Percentiles rank a stretch among this genome's conserved stretches.
These are phyloP conservation scores for Botrytis sinoallii DNA, from an alignment of 2,329 filamentous ascomycete genomes.

Conservation along the genomic window DNA sequence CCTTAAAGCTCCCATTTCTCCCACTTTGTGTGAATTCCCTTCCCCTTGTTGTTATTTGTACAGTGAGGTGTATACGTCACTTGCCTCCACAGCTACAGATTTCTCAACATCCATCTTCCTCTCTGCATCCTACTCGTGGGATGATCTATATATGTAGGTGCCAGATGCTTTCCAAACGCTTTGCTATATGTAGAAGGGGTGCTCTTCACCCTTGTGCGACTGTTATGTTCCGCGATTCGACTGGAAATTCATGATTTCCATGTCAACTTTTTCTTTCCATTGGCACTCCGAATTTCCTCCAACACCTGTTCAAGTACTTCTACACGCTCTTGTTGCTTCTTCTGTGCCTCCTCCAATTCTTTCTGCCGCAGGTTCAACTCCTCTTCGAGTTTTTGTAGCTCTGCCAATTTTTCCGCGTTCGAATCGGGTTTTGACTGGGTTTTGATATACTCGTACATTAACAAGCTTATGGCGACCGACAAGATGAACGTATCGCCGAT, in stretches of 20 bases:
- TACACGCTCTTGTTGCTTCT: slow-evolving; percentile 36
- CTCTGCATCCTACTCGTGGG: neutral
- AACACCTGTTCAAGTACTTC: slow-evolving; percentile 37
- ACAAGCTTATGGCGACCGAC: slow-evolving; percentile 52
- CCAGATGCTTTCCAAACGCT: neutral
- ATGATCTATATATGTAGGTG: neutral
- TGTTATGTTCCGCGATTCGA: neutral
- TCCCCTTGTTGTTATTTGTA: neutral
- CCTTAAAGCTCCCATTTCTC: neutral
- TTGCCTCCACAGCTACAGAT: neutral
- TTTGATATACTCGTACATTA: slow-evolving; percentile 61
- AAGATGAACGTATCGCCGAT: slow-evolving; percentile 63
- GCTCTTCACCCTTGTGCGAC: neutral
- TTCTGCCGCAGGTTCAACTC: slow-evolving; percentile 48
- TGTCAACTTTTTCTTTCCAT: slow-evolving; percentile 30
- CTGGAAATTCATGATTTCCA: slow-evolving; percentile 17
- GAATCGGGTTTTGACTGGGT: slow-evolving; percentile 58
- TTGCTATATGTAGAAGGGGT: neutral
- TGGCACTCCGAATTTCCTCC: slow-evolving; percentile 34
- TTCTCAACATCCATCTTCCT: neutral
- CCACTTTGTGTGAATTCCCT: neutral
- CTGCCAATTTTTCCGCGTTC: slow-evolving; percentile 52
- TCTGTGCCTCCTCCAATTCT: slow-evolving; percentile 50
- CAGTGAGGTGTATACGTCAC: neutral
- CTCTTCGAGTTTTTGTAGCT: slow-evolving; percentile 54